Evolutionary conservation across 352 stramenopile species (phyloP).

Genomic region (Pythium phragmiticola): DNA sequence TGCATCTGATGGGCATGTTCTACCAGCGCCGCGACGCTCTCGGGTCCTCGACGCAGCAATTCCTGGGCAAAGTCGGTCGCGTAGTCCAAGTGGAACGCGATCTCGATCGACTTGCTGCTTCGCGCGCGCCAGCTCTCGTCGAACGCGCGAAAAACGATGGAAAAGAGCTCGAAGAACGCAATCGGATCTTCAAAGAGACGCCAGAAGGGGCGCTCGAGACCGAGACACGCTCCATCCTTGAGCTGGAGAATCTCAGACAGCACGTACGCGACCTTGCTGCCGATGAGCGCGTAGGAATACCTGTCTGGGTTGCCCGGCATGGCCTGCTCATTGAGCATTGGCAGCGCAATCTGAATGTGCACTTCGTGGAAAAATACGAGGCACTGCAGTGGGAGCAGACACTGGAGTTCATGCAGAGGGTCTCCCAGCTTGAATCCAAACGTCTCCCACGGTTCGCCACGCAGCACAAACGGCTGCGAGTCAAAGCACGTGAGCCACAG

Average conservation of each 20-base stretch:
- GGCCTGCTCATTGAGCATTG: slow-evolving; percentile 67
- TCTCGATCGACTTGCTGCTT: slow-evolving; percentile 42
- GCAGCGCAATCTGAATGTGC: slow-evolving; percentile 55
- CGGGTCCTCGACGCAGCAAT: slow-evolving; percentile 62
- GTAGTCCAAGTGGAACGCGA: slow-evolving; percentile 70
- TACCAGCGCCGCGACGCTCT: slow-evolving; percentile 57
- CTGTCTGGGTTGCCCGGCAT: slow-evolving; percentile 33
- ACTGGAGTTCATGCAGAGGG: slow-evolving; percentile 66
- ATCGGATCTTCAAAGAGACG: slow-evolving; percentile 84
- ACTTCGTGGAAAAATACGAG: slow-evolving; percentile 83
- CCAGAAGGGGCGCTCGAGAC: slow-evolving; percentile 78
- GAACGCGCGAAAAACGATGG: slow-evolving; percentile 69
- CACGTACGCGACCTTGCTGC: slow-evolving; percentile 53
- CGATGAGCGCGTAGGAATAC: slow-evolving; percentile 66
- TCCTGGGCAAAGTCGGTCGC: slow-evolving; percentile 69
- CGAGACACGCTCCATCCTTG: slow-evolving; percentile 67
- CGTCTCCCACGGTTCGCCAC: slow-evolving; percentile 48
- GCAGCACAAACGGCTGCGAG: slow-evolving; percentile 49
- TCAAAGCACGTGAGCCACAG: slow-evolving; percentile 79
- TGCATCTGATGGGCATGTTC: slow-evolving; percentile 73
- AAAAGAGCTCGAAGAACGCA: slow-evolving; percentile 81
- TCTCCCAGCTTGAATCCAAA: slow-evolving; percentile 71
- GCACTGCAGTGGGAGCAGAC: slow-evolving; percentile 70
- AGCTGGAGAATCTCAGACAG: slow-evolving; percentile 73
- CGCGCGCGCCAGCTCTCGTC: slow-evolving; percentile 65